These are phyloP conservation scores for Sideroxylon spinosum DNA, from an alignment of 179 eudicot genomes.

Conservation along the genomic window DNA sequence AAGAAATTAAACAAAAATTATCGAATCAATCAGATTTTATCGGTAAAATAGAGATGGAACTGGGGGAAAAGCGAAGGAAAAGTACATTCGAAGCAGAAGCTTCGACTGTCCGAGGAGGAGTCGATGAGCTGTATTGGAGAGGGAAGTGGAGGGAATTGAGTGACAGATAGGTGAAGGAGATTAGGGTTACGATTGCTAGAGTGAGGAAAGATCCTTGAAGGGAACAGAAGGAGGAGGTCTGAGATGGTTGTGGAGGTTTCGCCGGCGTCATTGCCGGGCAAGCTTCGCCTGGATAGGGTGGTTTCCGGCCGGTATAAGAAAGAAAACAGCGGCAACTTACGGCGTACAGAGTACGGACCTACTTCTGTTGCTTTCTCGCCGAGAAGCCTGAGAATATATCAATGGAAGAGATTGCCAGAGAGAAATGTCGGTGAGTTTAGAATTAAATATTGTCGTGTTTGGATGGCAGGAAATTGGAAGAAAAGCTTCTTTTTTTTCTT, in stretches of 20 bases:
- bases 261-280: conserved; percentile 39
- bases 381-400: too few relatives aligned
- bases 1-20: background rate
- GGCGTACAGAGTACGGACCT: too few relatives aligned
- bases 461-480: too few relatives aligned
- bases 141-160: conserved; percentile 54
- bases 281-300: background rate
- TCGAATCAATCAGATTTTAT: background rate
- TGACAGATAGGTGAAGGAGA: conserved; percentile 65
- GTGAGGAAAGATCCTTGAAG: conserved; percentile 60
- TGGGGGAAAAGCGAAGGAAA: background rate
- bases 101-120: conserved; percentile 13
- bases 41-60: background rate
- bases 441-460: too few relatives aligned
- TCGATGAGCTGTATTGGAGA: conserved; percentile 14
- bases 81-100: conserved; percentile 23
- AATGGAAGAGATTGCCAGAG: too few relatives aligned
- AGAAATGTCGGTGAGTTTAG: too few relatives aligned
- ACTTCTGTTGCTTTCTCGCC: too few relatives aligned
- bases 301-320: too few relatives aligned
- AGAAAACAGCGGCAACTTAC: too few relatives aligned
- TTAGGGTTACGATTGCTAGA: conserved; percentile 53
- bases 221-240: conserved; percentile 28
- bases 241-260: conserved; percentile 30
- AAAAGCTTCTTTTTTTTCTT: too few relatives aligned